Evolutionary conservation across 179 eudicot species (phyloP), one percentile per base, ranked within the genome.

Genomic region (Actinidia arguta): DNA sequence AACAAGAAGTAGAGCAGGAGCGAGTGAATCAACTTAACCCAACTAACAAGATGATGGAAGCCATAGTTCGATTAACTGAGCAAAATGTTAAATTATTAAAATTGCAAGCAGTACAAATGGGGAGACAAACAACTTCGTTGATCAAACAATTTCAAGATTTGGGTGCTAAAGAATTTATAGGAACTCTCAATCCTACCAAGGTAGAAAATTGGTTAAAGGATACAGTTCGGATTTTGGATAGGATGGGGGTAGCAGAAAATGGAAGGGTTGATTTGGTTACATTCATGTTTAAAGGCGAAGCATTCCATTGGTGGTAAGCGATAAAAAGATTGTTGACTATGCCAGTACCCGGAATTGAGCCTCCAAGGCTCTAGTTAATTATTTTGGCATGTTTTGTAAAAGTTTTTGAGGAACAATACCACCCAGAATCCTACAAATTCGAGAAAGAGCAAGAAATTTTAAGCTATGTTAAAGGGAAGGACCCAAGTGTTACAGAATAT

Each of bases 151-250:
- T 62, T 14, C 22, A 14, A 14, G 67, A 13, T 22, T 62, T 62
- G 67, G 67, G 36, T 22, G 6, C 67, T 8, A 22, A 62, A 10
- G 36, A 62, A 10, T 62, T 62, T 24, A 13, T 14, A 0, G 36
- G 67, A 24, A 62, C 36, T 24, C 9, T 62, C 22, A 31, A 62
- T 24, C 36, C 36, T 62, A 9, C 67, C 67, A 13, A 62, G 14
- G 67, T 14, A 62, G 67, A 62, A 22, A 62, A 62, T 62, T 62
- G 67, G 67, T n/a, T 62, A 31, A 62, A 62, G 4, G 67, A 62
- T 62, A 31, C 14, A 0, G 31, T 61, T 4, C 12, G 31, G 4
- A 61, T 61, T 61, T 22, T 61, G 66, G 10, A 61, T 61, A 61
- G 66, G 27, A 22, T 61, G 1, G 66, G 66, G 14, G 66, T 61